phyloP scores from a whole-genome alignment of 1,139 yeast genomes.

The Geotrichum australiense region DNA sequence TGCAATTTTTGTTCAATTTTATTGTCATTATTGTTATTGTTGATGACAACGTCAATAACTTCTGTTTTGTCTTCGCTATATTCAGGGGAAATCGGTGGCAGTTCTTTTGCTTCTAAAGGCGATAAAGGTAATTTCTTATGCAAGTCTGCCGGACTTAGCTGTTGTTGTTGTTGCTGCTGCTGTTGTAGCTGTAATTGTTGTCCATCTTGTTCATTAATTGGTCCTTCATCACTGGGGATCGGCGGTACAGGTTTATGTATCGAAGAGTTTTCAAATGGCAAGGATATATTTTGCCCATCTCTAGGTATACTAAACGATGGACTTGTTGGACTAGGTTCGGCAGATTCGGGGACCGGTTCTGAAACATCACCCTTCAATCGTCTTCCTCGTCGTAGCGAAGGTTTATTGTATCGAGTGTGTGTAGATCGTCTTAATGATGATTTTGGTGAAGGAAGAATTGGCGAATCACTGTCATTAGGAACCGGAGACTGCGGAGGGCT shows the following conservation, averaged over 20 bases:
- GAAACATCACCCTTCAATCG: constrained; percentile 7
- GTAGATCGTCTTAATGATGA: constrained; percentile 29
- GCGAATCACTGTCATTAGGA: constrained; percentile 29
- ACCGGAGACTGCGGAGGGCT: constrained; percentile 8
- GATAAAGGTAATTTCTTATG: neutral
- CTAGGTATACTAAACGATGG: neutral
- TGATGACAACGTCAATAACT: too few relatives aligned
- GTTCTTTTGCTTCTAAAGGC: neutral
- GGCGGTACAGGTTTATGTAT: constrained; percentile 3
- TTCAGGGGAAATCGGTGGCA: constrained; percentile 3
- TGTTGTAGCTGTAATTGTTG: too few relatives aligned
- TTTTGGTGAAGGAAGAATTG: constrained; percentile 28
- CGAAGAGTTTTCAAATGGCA: neutral
- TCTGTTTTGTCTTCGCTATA: too few relatives aligned
- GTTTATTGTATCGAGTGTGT: constrained; percentile 27
- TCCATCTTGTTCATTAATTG: too few relatives aligned
- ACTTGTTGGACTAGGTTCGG: neutral
- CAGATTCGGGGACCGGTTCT: too few relatives aligned
- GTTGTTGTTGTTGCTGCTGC: too few relatives aligned
- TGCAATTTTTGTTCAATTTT: too few relatives aligned
- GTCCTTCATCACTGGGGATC: too few relatives aligned
- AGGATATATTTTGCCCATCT: neutral
- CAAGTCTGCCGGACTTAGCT: neutral
- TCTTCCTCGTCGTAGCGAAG: constrained; percentile 23
- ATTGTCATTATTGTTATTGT: too few relatives aligned